Evolutionary conservation across 1,139 yeast species (phyloP), one percentile per base, ranked within the genome.

Genomic region (Taphrina sp.): DNA sequence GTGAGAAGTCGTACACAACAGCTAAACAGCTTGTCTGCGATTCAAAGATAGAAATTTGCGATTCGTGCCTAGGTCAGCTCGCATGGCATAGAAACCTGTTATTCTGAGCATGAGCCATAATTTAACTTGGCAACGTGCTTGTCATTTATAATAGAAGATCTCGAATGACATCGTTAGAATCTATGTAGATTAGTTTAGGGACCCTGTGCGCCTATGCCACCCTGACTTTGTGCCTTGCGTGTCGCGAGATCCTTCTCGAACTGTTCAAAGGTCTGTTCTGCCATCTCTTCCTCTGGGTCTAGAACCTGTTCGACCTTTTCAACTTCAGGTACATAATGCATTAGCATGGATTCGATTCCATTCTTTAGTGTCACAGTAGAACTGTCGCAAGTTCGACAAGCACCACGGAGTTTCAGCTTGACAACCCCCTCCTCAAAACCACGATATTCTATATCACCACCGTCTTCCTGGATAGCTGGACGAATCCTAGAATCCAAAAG

Each of bases 401-500:
- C 95, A 37, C 95, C 95, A 63, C 82, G 83, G 53, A 86, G 74
- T 67, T 83, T 83, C 65, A 86, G 76, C 65, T 78, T 82, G 1
- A 86, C 95, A 5, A 80, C 0, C 77, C 73, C 58, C 77, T 80
- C 61, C 80, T 76, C 67, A 78, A 86, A 66, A 79, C 88, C 61
- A 82, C 78, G 67, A 84, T 92, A 16, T 92, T 95, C 63, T 41
- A 65, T 47, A 34, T 65, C 64, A 5, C 66, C 65, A 55, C 95
- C 95, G 65, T 85, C 95, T 64, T 85, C 95, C 62, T 74, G 76
- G 57, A 74, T 74, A 0, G 97, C 97, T 0, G 99, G 98, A 64
- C 96, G 80, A 60, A 92, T 90, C 65, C 97, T 80, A 3, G 99
- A 92, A 65, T 87, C 90, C 58, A 92, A 85, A 54, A 92, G 76